Evolutionary conservation across 2,329 filamentous ascomycete species (phyloP).

Genomic region (Aureobasidium sp.): DNA sequence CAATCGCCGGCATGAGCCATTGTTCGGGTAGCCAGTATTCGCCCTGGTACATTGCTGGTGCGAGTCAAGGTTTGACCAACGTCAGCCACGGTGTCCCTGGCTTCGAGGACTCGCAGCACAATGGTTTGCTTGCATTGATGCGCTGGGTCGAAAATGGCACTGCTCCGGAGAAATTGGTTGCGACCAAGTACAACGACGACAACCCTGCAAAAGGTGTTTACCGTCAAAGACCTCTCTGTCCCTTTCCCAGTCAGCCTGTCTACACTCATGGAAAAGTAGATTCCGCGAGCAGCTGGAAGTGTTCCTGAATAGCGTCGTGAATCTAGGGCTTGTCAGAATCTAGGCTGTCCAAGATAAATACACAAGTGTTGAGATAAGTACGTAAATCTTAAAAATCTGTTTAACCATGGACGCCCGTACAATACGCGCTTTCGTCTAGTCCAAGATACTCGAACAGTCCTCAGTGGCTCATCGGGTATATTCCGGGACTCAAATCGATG

Average conservation of each 20-base stretch:
- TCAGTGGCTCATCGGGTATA: neutral
- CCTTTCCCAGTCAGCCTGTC: neutral
- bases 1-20: slow-evolving; percentile 47
- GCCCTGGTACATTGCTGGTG: slow-evolving; percentile 17
- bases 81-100: slow-evolving; percentile 22
- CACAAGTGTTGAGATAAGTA: too few species aligned
- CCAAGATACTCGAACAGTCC: too few species aligned
- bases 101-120: slow-evolving; percentile 28
- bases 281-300: slow-evolving; percentile 14
- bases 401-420: too few species aligned
- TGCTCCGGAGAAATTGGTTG: slow-evolving; percentile 32
- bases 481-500: neutral
- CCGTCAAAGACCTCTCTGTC: slow-evolving; percentile 2
- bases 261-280: neutral
- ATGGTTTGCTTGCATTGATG: slow-evolving; percentile 32
- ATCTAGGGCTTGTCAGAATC: neutral
- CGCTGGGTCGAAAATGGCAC: slow-evolving; percentile 33
- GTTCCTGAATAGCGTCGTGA: neutral
- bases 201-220: neutral
- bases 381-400: too few species aligned
- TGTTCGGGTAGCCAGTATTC: slow-evolving; percentile 37
- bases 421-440: too few species aligned
- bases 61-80: slow-evolving; percentile 35
- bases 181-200: slow-evolving; percentile 30
- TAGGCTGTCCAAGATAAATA: too few species aligned